A percentile compares a stretch with the other conserved stretches of the same genome.
phyloP scores from a whole-genome alignment of 1,139 yeast genomes.

The Geotrichum aggregatum region DNA sequence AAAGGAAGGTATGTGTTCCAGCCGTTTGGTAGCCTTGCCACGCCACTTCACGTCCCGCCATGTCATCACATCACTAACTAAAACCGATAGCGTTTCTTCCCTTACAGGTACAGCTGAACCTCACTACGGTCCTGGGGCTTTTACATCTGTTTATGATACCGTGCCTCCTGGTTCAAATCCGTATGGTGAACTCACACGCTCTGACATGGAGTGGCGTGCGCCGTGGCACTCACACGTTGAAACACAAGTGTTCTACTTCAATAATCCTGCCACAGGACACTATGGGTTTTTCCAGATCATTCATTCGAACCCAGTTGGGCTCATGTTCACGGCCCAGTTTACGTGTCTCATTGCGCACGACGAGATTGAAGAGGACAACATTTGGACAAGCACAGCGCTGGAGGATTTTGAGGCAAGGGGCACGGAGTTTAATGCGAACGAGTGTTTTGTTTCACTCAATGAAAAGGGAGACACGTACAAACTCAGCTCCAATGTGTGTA shows the following conservation, averaged over 20 bases:
- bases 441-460: slow-evolving; percentile 56
- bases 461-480: slow-evolving; percentile 54
- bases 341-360: slow-evolving; percentile 74
- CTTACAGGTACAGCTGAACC: slow-evolving; percentile 98
- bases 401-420: slow-evolving; percentile 76
- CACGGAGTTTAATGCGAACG: slow-evolving; percentile 73
- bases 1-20: slow-evolving; percentile 52
- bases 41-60: no score
- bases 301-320: slow-evolving; percentile 85
- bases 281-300: slow-evolving; percentile 90
- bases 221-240: slow-evolving; percentile 88
- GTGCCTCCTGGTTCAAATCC: slow-evolving; percentile 52
- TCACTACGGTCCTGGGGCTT: slow-evolving; percentile 87
- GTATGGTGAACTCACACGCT: slow-evolving; percentile 50
- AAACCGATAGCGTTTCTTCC: slow-evolving; percentile 54
- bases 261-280: slow-evolving; percentile 57
- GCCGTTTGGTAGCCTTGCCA: not conserved
- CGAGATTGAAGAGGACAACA: slow-evolving; percentile 46
- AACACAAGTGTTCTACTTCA: slow-evolving; percentile 87
- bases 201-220: slow-evolving; percentile 69
- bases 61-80: not conserved
- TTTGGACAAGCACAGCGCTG: slow-evolving; percentile 89
- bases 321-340: slow-evolving; percentile 90
- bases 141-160: slow-evolving; percentile 71
- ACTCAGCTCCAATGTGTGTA: slow-evolving; percentile 62